Base-by-base conservation (phyloP, 2,329 filamentous ascomycete species). In the Aspergillus pseudotamarii region DNA sequence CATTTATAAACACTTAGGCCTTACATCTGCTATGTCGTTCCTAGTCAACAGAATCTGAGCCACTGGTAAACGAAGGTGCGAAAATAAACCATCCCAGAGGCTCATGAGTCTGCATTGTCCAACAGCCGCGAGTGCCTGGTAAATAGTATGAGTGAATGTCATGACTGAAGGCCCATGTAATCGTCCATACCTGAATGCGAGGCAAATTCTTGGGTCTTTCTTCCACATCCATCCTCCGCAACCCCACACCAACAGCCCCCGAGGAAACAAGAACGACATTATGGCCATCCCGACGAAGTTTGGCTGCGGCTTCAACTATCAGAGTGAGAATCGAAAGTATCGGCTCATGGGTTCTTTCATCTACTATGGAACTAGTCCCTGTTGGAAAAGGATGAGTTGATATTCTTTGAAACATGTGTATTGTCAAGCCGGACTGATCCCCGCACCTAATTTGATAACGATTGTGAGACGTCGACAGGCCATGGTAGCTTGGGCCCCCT, bases 321-420 rank as follows among this genome's bases (percentile, higher is more conserved):
- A 94, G 84, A 64, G 91, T 94, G 61, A 99, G 83, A 70, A 93
- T 96, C 5, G 94, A 95, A 45, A 99, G 86, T 41, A 97, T 87
- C 4, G 95, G 95, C 75, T 97, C 92, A 80, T 97, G 95, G 26
- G 92, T 96, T 75, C 89, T 91, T 78, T 99, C 95, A 80, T 98
- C 93, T 68, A 99, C 94, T 70, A 99, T 98, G n/a, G 95, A 98
- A 79, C 93, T 97, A 54, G 95, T 98, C 72, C 95, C 95, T 99
- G 70, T 64, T 63, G 57, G 46, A 66, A 62, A 67, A 56, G n/a
- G 9, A 59, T 34, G 46, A 53, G 63, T 73, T 63, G 71, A 64
- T 64, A 61, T 30, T 57, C 59, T 55, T 48, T 54, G 14, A n/a
- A 41, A 34, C 43, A 43, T n/a, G 43, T 57, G 16, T 55, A 45